Percentiles rank a stretch among this genome's conserved stretches.
phyloP scores from a whole-genome alignment of 257 asterid genomes.

The Nicotiana tomentosiformis region DNA sequence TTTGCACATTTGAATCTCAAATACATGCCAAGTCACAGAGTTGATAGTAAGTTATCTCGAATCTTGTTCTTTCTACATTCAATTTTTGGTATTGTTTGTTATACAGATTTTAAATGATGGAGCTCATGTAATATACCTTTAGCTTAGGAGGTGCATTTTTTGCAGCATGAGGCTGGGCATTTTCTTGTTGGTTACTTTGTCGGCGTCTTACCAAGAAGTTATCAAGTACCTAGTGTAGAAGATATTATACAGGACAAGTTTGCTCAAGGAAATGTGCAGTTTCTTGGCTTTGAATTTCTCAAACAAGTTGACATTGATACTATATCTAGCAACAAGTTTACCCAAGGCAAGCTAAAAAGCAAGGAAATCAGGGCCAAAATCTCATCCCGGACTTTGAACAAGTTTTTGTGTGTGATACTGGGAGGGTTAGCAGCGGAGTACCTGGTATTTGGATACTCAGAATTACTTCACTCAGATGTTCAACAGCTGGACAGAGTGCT shows the following conservation, averaged over 20 bases:
- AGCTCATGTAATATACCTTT: too few relatives aligned
- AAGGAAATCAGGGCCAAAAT: not conserved
- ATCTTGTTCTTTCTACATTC: not conserved
- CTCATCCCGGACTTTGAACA: constrained; percentile 22
- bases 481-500: constrained; percentile 47
- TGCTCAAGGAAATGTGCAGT: constrained; percentile 53
- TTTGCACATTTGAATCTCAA: not conserved
- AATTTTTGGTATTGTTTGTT: not conserved
- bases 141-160: not conserved
- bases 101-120: not conserved
- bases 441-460: constrained; percentile 53
- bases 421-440: constrained; percentile 65
- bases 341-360: constrained; percentile 4
- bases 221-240: constrained; percentile 48
- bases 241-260: constrained; percentile 42
- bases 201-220: constrained; percentile 61
- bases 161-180: constrained; percentile 85
- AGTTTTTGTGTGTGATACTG: constrained; percentile 40
- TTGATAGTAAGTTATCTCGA: not conserved
- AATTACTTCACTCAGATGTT: constrained; percentile 58
- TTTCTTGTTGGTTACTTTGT: constrained; percentile 65
- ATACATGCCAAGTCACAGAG: too few relatives aligned
- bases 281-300: constrained; percentile 60
- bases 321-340: constrained; percentile 12
- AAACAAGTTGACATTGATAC: constrained; percentile 35